A percentile compares a stretch with the other conserved stretches of the same genome.
Conservation (phyloP, 2,329 filamentous ascomycete species). For the Ilyonectria destructans region DNA sequence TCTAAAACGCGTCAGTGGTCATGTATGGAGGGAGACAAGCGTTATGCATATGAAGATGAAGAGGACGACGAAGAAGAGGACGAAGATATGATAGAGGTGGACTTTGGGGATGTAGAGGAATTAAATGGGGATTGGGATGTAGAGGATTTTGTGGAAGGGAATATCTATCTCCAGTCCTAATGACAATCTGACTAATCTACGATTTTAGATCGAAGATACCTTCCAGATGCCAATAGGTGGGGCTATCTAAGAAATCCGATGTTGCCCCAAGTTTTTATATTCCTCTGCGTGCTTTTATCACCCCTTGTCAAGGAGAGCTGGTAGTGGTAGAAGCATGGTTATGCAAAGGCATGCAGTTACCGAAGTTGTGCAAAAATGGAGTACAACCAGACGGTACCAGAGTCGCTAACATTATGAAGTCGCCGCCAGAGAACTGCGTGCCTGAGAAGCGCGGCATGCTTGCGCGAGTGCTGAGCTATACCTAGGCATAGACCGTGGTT, state of each 20-base stretch:
- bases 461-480: too few species aligned
- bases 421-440: too few species aligned
- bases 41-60: slow-evolving; percentile 5
- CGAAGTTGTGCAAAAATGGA: too few species aligned
- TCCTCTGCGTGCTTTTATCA: too few species aligned
- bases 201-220: neutral
- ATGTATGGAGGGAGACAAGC: slow-evolving; percentile 8
- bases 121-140: neutral
- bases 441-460: too few species aligned
- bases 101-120: neutral
- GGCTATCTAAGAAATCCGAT: neutral
- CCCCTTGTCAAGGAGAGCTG: too few species aligned
- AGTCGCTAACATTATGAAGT: too few species aligned
- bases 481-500: too few species aligned
- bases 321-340: too few species aligned
- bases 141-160: slow-evolving; percentile 1
- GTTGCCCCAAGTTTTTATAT: slow-evolving; percentile 1
- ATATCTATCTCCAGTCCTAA: slow-evolving; percentile 6
- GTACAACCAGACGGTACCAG: too few species aligned
- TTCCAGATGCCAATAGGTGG: neutral
- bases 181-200: neutral
- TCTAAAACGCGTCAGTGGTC: slow-evolving; percentile 8
- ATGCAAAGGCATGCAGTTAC: too few species aligned
- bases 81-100: slow-evolving; percentile 5
- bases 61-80: slow-evolving; percentile 5